A percentile compares a stretch with the other conserved stretches of the same genome.
Conservation (phyloP, 305 asterid species). For the Solanum aculeatissimum region DNA sequence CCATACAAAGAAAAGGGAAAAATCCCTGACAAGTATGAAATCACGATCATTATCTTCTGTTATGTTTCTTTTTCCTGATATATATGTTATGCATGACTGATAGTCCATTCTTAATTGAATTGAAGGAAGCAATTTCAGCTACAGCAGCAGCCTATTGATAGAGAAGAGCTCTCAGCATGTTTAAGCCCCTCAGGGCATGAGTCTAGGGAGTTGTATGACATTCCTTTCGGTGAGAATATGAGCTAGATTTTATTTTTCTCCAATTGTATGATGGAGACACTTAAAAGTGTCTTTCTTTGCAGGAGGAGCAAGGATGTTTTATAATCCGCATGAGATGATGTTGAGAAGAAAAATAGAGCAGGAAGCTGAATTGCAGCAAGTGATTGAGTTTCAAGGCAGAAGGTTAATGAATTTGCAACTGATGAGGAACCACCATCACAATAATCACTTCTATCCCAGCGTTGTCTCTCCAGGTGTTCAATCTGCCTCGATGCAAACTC, state of each 20-base stretch:
- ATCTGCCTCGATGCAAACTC: background rate
- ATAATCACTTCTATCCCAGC: background rate
- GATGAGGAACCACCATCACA: background rate
- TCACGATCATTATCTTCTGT: background rate
- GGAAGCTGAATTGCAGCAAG: constrained; percentile 11
- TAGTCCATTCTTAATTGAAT: background rate
- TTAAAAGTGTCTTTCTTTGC: background rate
- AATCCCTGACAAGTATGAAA: constrained; percentile 59
- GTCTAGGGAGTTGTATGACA: constrained; percentile 50
- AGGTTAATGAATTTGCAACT: constrained; percentile 12
- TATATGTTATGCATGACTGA: background rate
- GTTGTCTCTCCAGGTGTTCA: background rate
- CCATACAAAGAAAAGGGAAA: constrained; percentile 99
- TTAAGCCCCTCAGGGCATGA: constrained; percentile 62
- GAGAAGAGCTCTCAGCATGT: constrained; percentile 48
- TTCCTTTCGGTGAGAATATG: constrained; percentile 46
- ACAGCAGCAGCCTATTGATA: constrained; percentile 57
- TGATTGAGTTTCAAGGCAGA: constrained; percentile 10
- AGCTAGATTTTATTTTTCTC: background rate
- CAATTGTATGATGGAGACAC: background rate
- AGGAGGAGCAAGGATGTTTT: constrained; percentile 11
- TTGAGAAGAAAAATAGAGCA: constrained; percentile 12
- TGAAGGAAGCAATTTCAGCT: constrained; percentile 54
- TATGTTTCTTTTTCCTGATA: background rate
- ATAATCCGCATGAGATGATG: background rate